These are phyloP conservation scores for Sporisorium graminicola DNA, from an alignment of 1,284 basidiomycete species.

Conservation along the genomic window DNA sequence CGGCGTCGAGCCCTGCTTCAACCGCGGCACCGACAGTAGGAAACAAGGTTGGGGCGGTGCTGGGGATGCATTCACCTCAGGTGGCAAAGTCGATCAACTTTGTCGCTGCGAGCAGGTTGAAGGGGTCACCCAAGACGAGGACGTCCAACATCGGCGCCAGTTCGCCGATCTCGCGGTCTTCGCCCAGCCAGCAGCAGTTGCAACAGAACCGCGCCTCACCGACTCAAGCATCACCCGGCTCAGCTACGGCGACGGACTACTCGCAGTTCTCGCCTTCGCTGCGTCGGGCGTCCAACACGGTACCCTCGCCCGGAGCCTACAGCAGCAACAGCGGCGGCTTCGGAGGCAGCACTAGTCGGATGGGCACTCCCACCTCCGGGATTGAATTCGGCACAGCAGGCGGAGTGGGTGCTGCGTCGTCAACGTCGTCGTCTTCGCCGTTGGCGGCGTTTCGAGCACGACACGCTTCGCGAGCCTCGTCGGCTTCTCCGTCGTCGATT, in stretches of 20 bases:
- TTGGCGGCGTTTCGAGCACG: constrained; percentile 76
- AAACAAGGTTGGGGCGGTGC: not conserved
- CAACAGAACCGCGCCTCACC: constrained; percentile 1
- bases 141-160: constrained; percentile 27
- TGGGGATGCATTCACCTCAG: constrained; percentile 38
- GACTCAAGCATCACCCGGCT: constrained; percentile 6
- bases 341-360: not conserved
- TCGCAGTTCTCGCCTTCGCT: constrained; percentile 41
- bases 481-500: constrained; percentile 5
- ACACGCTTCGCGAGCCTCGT: constrained; percentile 40
- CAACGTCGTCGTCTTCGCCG: constrained; percentile 76
- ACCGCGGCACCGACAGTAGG: not conserved
- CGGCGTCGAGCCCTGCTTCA: not conserved
- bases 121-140: constrained; percentile 47
- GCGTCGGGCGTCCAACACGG: constrained; percentile 6
- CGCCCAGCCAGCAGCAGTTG: not conserved
- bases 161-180: constrained; percentile 34
- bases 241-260: constrained; percentile 22
- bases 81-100: constrained; percentile 43
- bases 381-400: not conserved
- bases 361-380: not conserved
- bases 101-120: constrained; percentile 39
- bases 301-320: not conserved
- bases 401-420: constrained; percentile 72
- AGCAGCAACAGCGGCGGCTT: constrained; percentile 3